Evolutionary conservation across 1,284 basidiomycete genomes (phyloP).

Genomic region (Megacollybia platyphylla): DNA sequence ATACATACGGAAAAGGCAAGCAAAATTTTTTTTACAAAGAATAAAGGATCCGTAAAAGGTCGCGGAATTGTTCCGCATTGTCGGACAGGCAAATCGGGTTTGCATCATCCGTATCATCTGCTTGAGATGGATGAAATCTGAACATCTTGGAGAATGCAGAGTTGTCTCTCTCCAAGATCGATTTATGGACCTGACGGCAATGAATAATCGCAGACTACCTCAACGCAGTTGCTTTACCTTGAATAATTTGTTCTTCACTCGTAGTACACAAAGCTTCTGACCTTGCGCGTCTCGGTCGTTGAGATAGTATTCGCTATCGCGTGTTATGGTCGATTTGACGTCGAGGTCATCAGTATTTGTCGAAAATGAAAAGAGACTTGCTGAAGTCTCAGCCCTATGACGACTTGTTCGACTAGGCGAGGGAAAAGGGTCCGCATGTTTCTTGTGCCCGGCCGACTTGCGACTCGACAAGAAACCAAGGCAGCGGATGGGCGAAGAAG

Average conservation of each 20-base stretch:
- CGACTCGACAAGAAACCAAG: too few relatives aligned
- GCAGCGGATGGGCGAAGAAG: too few relatives aligned
- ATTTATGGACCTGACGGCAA: constrained; percentile 13
- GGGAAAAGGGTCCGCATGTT: too few relatives aligned
- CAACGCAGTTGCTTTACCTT: constrained; percentile 18
- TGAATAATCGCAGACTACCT: not conserved
- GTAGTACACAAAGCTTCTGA: constrained; percentile 21
- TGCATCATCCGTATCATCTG: constrained; percentile 14
- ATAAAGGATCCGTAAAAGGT: constrained; percentile 30
- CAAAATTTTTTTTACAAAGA: constrained; percentile 20
- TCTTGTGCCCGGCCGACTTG: too few relatives aligned
- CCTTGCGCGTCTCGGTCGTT: constrained; percentile 1
- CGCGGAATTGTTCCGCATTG: constrained; percentile 25
- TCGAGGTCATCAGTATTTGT: too few relatives aligned
- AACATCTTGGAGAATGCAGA: constrained; percentile 29
- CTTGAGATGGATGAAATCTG: constrained; percentile 14
- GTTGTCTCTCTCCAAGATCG: constrained; percentile 22
- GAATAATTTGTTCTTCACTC: constrained; percentile 27
- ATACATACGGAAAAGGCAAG: not conserved
- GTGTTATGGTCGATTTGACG: not conserved
- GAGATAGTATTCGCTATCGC: constrained; percentile 6
- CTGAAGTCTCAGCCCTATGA: too few relatives aligned
- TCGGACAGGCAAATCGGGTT: constrained; percentile 18
- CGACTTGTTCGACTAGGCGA: too few relatives aligned
- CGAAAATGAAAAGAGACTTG: too few relatives aligned